Evolutionary conservation across 805 yeast species (phyloP).

Genomic region (Kluyveromyces starmeri): DNA sequence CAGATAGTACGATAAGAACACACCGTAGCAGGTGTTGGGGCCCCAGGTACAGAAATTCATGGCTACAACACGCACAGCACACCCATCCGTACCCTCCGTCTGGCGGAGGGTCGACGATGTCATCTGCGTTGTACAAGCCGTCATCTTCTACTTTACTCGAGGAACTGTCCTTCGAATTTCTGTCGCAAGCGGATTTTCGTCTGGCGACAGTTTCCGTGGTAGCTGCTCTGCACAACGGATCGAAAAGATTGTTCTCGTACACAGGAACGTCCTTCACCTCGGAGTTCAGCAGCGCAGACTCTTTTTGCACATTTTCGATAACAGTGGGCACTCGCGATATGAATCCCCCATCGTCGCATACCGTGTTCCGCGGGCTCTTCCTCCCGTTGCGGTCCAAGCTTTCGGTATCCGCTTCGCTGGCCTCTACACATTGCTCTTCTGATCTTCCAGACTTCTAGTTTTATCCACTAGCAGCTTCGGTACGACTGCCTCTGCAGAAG

Average conservation of each 20-base stretch:
- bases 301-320: constrained; percentile 1
- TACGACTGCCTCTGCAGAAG: too few relatives aligned
- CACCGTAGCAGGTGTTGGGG: constrained; percentile 54
- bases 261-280: constrained; percentile 2
- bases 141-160: constrained; percentile 3
- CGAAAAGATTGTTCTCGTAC: constrained; percentile 2
- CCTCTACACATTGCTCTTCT: too few relatives aligned
- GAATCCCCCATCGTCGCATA: constrained; percentile 2
- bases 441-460: too few relatives aligned
- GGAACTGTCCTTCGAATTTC: not conserved
- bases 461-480: too few relatives aligned
- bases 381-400: too few relatives aligned
- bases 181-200: not conserved
- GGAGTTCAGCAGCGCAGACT: constrained; percentile 2
- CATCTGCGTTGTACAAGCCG: constrained; percentile 9
- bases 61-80: constrained; percentile 37
- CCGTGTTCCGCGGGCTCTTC: too few relatives aligned
- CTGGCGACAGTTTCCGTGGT: not conserved
- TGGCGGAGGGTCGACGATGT: constrained; percentile 33
- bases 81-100: constrained; percentile 72
- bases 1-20: constrained; percentile 50
- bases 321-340: constrained; percentile 1
- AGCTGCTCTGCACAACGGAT: constrained; percentile 3
- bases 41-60: constrained; percentile 66
- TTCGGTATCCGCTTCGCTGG: too few relatives aligned